Evolutionary conservation across 768 basidiomycete species (phyloP).

Genomic region (Boletus fagicola): DNA sequence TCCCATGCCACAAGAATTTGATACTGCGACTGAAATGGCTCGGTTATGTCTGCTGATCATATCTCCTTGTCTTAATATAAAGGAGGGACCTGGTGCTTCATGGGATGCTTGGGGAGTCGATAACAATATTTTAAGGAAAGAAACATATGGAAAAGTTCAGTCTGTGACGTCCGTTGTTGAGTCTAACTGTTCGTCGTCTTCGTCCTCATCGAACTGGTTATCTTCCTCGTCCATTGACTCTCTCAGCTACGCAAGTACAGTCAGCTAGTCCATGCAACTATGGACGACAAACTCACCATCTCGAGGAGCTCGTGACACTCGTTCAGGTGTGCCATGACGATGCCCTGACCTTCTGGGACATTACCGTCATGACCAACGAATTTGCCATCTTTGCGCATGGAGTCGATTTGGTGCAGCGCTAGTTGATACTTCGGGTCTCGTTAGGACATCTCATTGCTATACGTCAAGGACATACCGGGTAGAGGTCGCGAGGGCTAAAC

Average conservation of each 20-base stretch:
- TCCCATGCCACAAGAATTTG: not conserved
- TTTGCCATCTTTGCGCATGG: constrained; percentile 88
- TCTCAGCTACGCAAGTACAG: constrained; percentile 47
- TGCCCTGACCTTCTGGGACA: constrained; percentile 95
- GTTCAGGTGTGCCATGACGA: constrained; percentile 91
- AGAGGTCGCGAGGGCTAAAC: constrained; percentile 87
- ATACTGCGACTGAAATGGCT: not conserved
- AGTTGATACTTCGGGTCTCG: constrained; percentile 71
- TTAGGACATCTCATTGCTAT: constrained; percentile 7
- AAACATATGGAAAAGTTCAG: constrained; percentile 5
- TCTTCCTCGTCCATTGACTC: constrained; percentile 78
- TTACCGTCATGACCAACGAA: constrained; percentile 86
- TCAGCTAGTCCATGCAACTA: not conserved
- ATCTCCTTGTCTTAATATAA: not conserved
- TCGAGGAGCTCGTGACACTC: constrained; percentile 96
- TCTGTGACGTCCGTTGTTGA: constrained; percentile 8
- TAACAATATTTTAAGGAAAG: not conserved
- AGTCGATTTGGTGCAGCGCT: constrained; percentile 93
- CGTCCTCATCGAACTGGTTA: constrained; percentile 53
- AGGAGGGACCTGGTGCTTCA: not conserved
- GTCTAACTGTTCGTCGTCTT: constrained; percentile 37
- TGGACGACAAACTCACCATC: constrained; percentile 58
- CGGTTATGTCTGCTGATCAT: not conserved
- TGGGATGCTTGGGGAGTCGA: not conserved
- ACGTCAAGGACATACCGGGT: constrained; percentile 63